Evolutionary conservation across 2,329 filamentous ascomycete genomes (phyloP).

Genomic region (Zasmidium citrigriseum): DNA sequence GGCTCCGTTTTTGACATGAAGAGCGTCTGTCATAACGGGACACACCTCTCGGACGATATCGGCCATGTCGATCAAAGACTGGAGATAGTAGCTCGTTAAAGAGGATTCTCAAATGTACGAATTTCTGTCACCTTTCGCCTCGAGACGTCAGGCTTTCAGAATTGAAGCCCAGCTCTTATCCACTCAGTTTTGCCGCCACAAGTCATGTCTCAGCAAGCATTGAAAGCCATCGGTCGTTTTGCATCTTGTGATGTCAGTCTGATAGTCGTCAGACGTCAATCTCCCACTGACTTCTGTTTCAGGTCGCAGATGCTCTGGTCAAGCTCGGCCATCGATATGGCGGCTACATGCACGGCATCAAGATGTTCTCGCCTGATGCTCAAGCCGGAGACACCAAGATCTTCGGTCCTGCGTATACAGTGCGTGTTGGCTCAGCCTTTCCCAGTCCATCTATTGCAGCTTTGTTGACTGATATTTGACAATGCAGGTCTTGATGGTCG

Average conservation of each 20-base stretch:
- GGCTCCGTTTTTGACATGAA: too few relatives aligned
- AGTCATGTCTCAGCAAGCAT: not conserved
- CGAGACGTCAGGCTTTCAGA: too few relatives aligned
- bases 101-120: too few relatives aligned
- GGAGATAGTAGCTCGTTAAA: too few relatives aligned
- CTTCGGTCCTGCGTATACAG: conserved; percentile 54
- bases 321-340: conserved; percentile 46
- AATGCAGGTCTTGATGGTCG: conserved; percentile 32
- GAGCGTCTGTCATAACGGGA: too few relatives aligned
- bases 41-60: too few relatives aligned
- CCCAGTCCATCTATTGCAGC: too few relatives aligned
- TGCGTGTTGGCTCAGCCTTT: not conserved
- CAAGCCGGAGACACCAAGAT: conserved; percentile 50
- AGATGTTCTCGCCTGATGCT: conserved; percentile 53
- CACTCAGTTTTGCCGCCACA: too few relatives aligned
- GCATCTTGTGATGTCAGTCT: conserved; percentile 2
- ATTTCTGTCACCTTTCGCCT: too few relatives aligned
- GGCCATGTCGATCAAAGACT: too few relatives aligned
- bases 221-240: not conserved
- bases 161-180: too few relatives aligned
- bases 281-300: not conserved
- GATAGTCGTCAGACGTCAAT: not conserved
- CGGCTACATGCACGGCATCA: conserved; percentile 54
- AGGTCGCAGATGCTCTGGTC: conserved; percentile 49
- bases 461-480: not conserved